Evolutionary conservation across 2,329 filamentous ascomycete genomes (phyloP).

Genomic region (Chaetomium olivaceum): DNA sequence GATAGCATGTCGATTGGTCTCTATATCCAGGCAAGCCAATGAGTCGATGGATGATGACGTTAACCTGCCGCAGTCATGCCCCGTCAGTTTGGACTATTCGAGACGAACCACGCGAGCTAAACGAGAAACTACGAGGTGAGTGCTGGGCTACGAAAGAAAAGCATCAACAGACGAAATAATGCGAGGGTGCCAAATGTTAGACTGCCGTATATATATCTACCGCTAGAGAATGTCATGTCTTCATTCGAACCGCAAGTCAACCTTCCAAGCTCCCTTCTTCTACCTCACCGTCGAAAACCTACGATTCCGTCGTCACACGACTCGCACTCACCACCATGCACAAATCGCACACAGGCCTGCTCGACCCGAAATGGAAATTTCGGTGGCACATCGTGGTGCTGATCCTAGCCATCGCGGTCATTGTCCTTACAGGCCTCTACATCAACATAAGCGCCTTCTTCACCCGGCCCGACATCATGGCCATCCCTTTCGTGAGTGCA

Average conservation of each 20-base stretch:
- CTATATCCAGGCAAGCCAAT: neutral
- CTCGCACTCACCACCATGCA: neutral
- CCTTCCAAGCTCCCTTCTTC: neutral
- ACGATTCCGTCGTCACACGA: neutral
- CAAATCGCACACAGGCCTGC: neutral
- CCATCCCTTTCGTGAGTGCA: constrained; percentile 6
- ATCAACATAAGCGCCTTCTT: constrained; percentile 1
- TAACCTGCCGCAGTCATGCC: neutral
- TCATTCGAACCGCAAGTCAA: neutral
- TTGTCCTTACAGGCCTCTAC: constrained; percentile 15
- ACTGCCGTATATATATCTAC: neutral
- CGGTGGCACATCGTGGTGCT: constrained; percentile 5
- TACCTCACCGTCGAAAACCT: neutral
- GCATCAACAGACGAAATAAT: neutral
- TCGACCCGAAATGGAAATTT: constrained; percentile 6
- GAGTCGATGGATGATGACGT: neutral
- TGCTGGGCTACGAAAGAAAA: neutral
- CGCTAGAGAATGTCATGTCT: neutral
- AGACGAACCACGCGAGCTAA: neutral
- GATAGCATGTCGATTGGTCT: neutral
- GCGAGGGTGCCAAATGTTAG: neutral
- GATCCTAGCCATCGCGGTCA: neutral
- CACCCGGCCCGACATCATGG: constrained; percentile 16
- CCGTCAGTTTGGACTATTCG: too few relatives aligned
- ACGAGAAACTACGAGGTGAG: neutral